phyloP scores from a whole-genome alignment of 2,329 filamentous ascomycete species.

The Colletotrichum karsti region DNA sequence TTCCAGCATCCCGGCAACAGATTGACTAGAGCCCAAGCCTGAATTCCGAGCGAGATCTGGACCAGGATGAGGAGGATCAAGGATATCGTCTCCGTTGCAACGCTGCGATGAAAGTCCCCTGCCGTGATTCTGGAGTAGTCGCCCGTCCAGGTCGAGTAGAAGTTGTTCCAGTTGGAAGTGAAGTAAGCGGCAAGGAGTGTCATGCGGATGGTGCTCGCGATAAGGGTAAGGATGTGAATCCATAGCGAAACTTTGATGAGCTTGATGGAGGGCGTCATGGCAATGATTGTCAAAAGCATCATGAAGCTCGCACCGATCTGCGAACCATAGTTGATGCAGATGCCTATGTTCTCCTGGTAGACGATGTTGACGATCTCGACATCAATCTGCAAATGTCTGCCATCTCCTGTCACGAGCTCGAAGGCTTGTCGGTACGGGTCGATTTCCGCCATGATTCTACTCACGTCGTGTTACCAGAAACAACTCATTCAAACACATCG shows the following conservation, averaged over 20 bases:
- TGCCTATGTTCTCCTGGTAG: constrained; percentile 42
- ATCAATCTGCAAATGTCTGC: constrained; percentile 39
- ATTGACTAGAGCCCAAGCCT: constrained; percentile 61
- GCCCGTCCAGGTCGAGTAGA: constrained; percentile 66
- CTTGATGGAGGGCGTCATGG: constrained; percentile 73
- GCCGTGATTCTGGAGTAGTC: constrained; percentile 61
- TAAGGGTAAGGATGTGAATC: constrained; percentile 70
- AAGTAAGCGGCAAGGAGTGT: constrained; percentile 67
- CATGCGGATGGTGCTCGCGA: constrained; percentile 67
- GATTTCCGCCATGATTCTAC: constrained; percentile 33
- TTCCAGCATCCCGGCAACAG: constrained; percentile 53
- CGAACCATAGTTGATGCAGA: constrained; percentile 70
- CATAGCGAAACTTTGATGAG: constrained; percentile 70
- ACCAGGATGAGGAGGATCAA: constrained; percentile 54
- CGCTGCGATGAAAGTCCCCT: constrained; percentile 44
- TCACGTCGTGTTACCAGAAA: not conserved
- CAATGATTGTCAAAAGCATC: constrained; percentile 71
- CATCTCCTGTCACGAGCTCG: constrained; percentile 43
- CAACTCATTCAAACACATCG: not conserved
- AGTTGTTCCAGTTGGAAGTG: constrained; percentile 66
- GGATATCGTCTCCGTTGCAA: constrained; percentile 50
- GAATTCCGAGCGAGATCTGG: constrained; percentile 56
- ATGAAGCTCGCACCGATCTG: constrained; percentile 76
- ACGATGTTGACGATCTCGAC: constrained; percentile 42
- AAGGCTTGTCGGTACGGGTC: constrained; percentile 46